A percentile compares a stretch with the other conserved stretches of the same genome.
Evolutionary conservation across 2,329 filamentous ascomycete species (phyloP).

Genomic region (Macrophomina phaseolina): DNA sequence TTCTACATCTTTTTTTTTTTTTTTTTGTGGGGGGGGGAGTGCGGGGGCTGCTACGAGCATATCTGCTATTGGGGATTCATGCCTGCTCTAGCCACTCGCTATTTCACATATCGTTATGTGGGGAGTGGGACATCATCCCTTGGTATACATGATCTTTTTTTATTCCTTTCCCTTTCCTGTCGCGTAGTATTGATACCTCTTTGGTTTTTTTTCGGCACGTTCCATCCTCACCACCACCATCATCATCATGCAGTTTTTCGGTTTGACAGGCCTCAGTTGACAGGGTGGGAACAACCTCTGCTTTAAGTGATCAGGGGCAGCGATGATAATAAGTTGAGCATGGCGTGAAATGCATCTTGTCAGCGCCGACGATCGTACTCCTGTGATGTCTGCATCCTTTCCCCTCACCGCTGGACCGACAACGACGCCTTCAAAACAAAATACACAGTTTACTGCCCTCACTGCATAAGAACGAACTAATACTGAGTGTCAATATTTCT

Average conservation of each 20-base stretch:
- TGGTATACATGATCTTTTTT: not conserved
- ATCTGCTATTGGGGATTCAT: not conserved
- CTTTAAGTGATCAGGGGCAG: too few relatives aligned
- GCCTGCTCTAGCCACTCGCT: not conserved
- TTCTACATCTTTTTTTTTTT: not conserved
- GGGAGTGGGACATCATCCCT: not conserved
- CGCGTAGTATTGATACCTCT: not conserved
- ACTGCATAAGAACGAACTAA: too few relatives aligned
- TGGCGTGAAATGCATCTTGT: too few relatives aligned
- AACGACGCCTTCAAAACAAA: too few relatives aligned
- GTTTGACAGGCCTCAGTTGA: not conserved
- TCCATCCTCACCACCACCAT: not conserved
- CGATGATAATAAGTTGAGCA: too few relatives aligned
- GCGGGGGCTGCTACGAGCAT: not conserved
- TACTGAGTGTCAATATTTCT: not conserved
- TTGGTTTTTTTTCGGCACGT: not conserved
- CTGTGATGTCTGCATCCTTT: too few relatives aligned
- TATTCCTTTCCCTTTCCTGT: not conserved
- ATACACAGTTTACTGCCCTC: too few relatives aligned
- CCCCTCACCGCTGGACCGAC: too few relatives aligned
- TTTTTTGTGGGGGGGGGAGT: too few relatives aligned
- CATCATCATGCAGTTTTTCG: not conserved
- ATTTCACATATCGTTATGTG: not conserved
- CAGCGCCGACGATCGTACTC: too few relatives aligned
- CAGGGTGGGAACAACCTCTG: too few relatives aligned